phyloP scores from a whole-genome alignment of 257 asterid genomes.

The Solanum medicagineum region DNA sequence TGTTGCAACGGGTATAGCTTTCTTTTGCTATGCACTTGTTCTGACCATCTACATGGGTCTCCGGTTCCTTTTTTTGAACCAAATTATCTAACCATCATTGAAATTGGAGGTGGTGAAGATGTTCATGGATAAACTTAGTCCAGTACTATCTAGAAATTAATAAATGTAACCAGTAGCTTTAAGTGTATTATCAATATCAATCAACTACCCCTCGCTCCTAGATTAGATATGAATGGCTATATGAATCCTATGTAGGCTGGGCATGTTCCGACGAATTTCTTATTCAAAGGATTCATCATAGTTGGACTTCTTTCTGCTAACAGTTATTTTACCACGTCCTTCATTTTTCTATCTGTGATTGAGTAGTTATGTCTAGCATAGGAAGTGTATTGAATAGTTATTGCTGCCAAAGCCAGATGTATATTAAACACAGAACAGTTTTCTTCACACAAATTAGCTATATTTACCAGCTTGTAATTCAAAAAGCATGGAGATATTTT shows the following conservation, averaged over 20 bases:
- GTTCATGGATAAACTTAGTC: background rate
- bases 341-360: background rate
- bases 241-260: background rate
- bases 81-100: background rate
- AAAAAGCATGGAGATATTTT: background rate
- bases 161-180: background rate
- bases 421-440: background rate
- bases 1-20: background rate
- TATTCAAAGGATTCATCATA: background rate
- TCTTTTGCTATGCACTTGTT: background rate
- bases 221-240: background rate
- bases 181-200: background rate
- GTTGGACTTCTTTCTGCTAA: background rate
- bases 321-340: background rate
- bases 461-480: background rate
- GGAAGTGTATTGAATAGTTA: background rate
- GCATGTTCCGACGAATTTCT: background rate
- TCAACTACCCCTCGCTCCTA: background rate
- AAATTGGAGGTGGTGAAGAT: background rate
- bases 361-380: background rate
- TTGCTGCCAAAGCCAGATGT: background rate
- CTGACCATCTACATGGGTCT: background rate
- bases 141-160: background rate
- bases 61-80: background rate
- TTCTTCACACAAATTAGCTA: background rate